Evolutionary conservation across 2,329 filamentous ascomycete genomes (phyloP), one percentile per base, ranked within the genome.

Genomic region (Nectriaceae sp.): DNA sequence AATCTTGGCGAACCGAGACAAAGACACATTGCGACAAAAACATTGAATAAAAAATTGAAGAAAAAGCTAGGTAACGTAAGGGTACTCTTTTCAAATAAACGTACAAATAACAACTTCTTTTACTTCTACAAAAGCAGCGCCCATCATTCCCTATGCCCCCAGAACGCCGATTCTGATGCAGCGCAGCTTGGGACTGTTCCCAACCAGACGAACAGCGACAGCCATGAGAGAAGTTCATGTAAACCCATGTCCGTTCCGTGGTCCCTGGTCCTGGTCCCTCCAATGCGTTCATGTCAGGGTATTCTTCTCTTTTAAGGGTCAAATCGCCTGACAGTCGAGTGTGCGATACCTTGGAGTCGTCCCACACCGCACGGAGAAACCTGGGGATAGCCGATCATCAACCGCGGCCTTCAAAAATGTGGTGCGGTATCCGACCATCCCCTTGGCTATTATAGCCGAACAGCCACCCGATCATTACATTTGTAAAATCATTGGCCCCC

Each of bases 91-190:
- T 54, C 37, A 49, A 35, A 42, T 11, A 44, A 49, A 38, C 37
- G 41, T 51, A 42, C 29, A 46, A 21, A 41, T 42, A 33, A 16
- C 21, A 29, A 29, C 13, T 29, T 29, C 13, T 13, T 29, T 29
- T 29, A 29, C 24, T 29, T 29, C 24, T 24, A 56, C 51, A 59
- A 57, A 49, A 49, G 56, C 56, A 59, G 57, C 56, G 50, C 57
- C 59, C 13, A 59, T 61, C 59, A 56, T 61, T 54, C 58, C 59
- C 55, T 61, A 56, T 58, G 24, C 24, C 13, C 24, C 24, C 24
- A 29, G 24, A 62, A 62, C 60, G 60, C 60, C 60, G 50, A 55
- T 57, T 62, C 60, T 62, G 60, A 62, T 62, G 60, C 60, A 62
- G 61, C 56, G 24, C 24, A 13, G 24, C n/a, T n/a, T n/a, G n/a